Evolutionary conservation across 2,329 filamentous ascomycete genomes (phyloP), one percentile per base, ranked within the genome.

Genomic region (Neurospora crassa): DNA sequence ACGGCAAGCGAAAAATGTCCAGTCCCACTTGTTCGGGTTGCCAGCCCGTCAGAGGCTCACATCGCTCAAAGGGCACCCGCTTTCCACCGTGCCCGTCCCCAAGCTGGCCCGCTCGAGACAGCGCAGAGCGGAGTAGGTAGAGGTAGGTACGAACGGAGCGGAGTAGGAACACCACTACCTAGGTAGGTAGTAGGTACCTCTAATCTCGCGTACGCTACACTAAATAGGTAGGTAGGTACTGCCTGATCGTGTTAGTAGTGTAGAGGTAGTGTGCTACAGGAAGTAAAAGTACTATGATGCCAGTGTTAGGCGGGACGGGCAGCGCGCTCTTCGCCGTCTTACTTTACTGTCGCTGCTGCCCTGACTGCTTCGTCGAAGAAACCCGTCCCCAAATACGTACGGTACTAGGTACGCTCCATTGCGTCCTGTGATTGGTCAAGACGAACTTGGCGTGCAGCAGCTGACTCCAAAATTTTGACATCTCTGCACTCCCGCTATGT

Each of bases 1-100:
- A 63, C 53, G 53, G 53, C 24, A 63, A 63, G 53, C 53, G 53
- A 74, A 75, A 75, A 75, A 74, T 69, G 71, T 70, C 73, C 70
- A 63, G 53, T 63, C 53, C 53, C 53, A 63, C 53, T 63, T 63
- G 29, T 37, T n/a, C 53, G 53, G 53, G 24, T 37, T 63, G 53
- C 53, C 53, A 63, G 53, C 53, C 53, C 53, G 53, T 63, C 53
- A 63, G 53, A 63, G 29, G 53, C 29, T 63, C 24, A 63, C 53
- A 37, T 34, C 14, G 53, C 53, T 63, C 29, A n/a, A 16, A 63
- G 53, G 24, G 29, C 53, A 63, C 53, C 53, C 53, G 53, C 47
- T 59, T 59, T 59, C 47, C 47, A 59, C 47, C 47, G 53, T 63
- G 53, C 53, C 53, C 53, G 14, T 63, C 53, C 53, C 53, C 14